Conservation (phyloP, 192 early-diverging fungal genomes). For the Coemansia sp. region DNA sequence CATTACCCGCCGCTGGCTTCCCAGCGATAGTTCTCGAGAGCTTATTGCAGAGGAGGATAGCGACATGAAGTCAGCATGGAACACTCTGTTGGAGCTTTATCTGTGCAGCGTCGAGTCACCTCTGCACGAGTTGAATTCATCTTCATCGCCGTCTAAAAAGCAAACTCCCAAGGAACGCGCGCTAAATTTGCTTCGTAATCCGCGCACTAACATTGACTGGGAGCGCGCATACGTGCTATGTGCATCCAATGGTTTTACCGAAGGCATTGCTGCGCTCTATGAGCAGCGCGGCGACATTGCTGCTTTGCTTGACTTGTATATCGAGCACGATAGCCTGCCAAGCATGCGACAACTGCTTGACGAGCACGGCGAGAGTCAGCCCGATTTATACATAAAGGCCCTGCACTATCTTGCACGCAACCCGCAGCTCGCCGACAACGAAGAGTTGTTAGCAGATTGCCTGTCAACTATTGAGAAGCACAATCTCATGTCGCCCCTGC, state of each 20-base stretch:
- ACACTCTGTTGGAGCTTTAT: conserved; percentile 90
- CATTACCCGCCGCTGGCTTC: conserved; percentile 71
- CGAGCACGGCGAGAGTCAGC: conserved; percentile 67
- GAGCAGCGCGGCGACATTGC: conserved; percentile 78
- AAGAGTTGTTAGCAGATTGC: conserved; percentile 62
- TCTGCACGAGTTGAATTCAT: conserved; percentile 15
- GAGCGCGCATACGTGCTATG: conserved; percentile 93
- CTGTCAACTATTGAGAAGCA: conserved; percentile 82
- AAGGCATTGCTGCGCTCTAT: conserved; percentile 85
- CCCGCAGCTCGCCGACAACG: conserved; percentile 60
- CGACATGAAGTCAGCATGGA: conserved; percentile 81
- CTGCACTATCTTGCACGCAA: conserved; percentile 74
- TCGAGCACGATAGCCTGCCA: conserved; percentile 67
- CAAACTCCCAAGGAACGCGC: conserved; percentile 61
- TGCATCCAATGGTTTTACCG: conserved; percentile 78
- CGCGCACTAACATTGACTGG: conserved; percentile 76
- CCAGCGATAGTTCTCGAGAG: conserved; percentile 8
- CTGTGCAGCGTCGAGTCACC: conserved; percentile 60
- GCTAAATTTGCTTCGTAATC: conserved; percentile 67
- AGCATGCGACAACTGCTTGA: conserved; percentile 63
- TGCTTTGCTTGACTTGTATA: conserved; percentile 70
- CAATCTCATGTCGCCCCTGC: conserved; percentile 83
- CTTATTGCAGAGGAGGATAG: conserved; percentile 44
- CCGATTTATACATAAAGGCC: conserved; percentile 67
- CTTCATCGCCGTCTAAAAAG: conserved; percentile 4